Base-by-base conservation (phyloP, 345 rosid species). In the Salix purpurea region DNA sequence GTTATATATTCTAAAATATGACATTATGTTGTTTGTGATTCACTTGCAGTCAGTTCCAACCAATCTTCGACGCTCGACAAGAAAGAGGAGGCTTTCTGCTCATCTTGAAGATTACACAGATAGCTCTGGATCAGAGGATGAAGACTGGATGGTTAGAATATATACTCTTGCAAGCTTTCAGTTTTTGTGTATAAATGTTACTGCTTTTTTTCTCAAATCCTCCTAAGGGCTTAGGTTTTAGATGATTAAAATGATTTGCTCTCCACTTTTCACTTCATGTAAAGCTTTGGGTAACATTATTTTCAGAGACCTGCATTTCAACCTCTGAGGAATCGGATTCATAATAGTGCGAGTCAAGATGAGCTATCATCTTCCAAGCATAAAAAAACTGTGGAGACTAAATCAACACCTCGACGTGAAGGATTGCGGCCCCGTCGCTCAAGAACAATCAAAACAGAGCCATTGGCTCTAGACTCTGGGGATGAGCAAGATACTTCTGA, bases 371-470 rank as follows among this genome's bases (percentile, higher is more conserved):
- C 95, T 72, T 86, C 89, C 21, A 86, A 88, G 76, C 87, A 76
- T 78, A 89, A 90, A 81, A 91, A 85, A 78, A 77, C 75, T 66
- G 79, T 69, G 77, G 89, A 85, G 74, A 72, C 82, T 74, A 91
- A 84, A 86, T 81, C 85, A 58, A 85, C 85, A 12, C 99, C 99
- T 67, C 92, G 99, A n/a, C 97, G 99, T 74, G 98, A 96, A 88
- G 99, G 99, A 62, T 81, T 96, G 83, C 88, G 99, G 69, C 99
- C 99, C 72, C 97, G 99, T 72, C 90, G 88, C 67, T 92, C 97
- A 40, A 90, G 86, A 78, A 80, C 82, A 30, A 68, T 84, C 65
- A 85, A 84, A 74, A 88, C 89, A 82, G 82, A 85, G 78, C 86
- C 73, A 48, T 72, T 90, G 70, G 83, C 80, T 81, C 79, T 84